Evolutionary conservation across 2,329 filamentous ascomycete species (phyloP), one percentile per base, ranked within the genome.

Genomic region (Sporothrix variecibatus): DNA sequence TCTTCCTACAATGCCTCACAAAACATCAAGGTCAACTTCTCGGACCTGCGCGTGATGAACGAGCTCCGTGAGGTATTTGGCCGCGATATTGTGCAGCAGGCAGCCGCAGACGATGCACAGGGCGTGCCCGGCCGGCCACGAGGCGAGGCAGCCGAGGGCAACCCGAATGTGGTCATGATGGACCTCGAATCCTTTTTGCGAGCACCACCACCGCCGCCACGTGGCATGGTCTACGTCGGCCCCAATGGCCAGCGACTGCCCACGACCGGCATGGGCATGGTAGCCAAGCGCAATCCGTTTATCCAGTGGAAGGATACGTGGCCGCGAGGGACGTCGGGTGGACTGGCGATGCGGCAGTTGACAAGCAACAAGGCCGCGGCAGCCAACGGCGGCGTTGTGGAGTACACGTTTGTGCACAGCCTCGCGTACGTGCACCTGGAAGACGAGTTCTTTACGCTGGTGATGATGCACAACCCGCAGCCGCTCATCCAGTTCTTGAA

Each of bases 281-380:
- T 92, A 26, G 85, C 93, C 40, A 89, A 93, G 62, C 89, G 92
- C 49, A 98, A 97, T 79, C 87, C 93, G 15, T 95, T 97, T 79
- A 90, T 97, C 75, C 92, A 94, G 78, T 94, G 93, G 67, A 95
- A 94, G 79, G 94, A 96, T 76, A 90, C 93, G 70, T 98, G 95
- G 95, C 95, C 94, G 3, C 87, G 89, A 43, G 91, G 91, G 71
- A 89, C 94, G 0, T 91, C 92, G 46, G 93, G 93, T 20, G 96
- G 96, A 0, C 85, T 99, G 73, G 91, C 91, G 9, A 97, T 99
- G 95, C 71, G 56, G 70, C 72, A 75, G 70, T 31, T 76, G 31
- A 70, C 69, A 20, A 34, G 49, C 23, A 9, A 28, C 2, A 53
- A 69, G 17, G 51, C 7, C 3, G 23, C 3, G 28, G 28, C 20